Evolutionary conservation across 2,329 filamentous ascomycete species (phyloP).

Genomic region (Claviceps sp.): DNA sequence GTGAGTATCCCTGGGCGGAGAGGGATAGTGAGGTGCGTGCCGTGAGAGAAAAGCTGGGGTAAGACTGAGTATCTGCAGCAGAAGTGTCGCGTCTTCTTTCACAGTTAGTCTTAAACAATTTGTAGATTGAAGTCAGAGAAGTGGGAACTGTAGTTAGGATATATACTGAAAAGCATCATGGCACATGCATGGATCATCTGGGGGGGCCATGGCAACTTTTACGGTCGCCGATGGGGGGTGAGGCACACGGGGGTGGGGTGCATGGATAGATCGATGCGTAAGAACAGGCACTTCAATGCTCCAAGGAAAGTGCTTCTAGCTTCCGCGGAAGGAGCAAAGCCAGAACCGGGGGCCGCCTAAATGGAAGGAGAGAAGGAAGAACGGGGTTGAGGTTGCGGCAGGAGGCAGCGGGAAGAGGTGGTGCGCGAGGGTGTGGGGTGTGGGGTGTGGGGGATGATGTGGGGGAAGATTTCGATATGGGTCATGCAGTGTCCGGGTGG

Average conservation of each 20-base stretch:
- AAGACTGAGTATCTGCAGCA: too few relatives aligned
- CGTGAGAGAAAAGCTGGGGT: too few relatives aligned
- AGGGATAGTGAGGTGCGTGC: too few relatives aligned
- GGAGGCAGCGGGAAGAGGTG: neutral
- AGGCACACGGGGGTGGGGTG: neutral
- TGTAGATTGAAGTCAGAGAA: neutral
- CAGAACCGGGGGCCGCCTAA: neutral
- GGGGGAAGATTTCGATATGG: neutral
- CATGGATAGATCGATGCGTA: neutral
- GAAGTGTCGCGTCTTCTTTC: too few relatives aligned
- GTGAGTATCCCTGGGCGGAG: too few relatives aligned
- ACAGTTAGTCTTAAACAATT: neutral
- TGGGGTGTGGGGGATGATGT: neutral
- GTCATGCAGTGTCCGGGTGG: too few relatives aligned
- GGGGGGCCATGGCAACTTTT: neutral
- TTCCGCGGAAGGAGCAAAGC: slow-evolving; percentile 1
- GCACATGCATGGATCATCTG: slow-evolving; percentile 13
- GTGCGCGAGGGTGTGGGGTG: neutral
- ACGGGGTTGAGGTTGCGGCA: neutral
- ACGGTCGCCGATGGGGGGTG: neutral
- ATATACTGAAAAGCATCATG: slow-evolving; percentile 12
- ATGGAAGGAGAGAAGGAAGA: slow-evolving; percentile 1
- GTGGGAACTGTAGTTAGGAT: slow-evolving; percentile 6
- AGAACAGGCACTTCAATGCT: neutral
- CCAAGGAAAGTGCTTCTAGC: neutral